Evolutionary conservation across 495 filamentous ascomycete genomes (phyloP).

Genomic region (Bombardia bombarda): DNA sequence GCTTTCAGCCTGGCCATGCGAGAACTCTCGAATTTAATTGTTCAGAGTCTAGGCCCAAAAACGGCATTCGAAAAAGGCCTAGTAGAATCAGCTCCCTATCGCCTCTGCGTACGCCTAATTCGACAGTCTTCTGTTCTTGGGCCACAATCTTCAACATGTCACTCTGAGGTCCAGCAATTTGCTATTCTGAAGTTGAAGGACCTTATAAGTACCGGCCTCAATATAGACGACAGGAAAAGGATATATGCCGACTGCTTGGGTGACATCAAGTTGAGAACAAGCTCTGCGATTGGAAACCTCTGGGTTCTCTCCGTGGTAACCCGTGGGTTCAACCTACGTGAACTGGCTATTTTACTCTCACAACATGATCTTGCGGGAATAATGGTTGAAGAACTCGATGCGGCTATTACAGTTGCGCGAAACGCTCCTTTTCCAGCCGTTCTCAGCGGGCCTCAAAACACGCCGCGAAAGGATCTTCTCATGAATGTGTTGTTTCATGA

Average conservation of each 20-base stretch:
- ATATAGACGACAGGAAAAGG: slow-evolving; percentile 25
- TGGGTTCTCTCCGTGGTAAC: slow-evolving; percentile 58
- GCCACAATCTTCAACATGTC: slow-evolving; percentile 29
- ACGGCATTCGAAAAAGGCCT: slow-evolving; percentile 4
- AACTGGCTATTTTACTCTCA: slow-evolving; percentile 29
- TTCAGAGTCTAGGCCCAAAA: slow-evolving; percentile 21
- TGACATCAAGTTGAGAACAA: slow-evolving; percentile 37
- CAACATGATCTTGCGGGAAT: slow-evolving; percentile 38
- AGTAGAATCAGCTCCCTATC: slow-evolving; percentile 32
- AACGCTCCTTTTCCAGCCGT: slow-evolving; percentile 29
- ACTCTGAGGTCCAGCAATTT: slow-evolving; percentile 48
- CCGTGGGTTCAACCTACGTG: slow-evolving; percentile 21
- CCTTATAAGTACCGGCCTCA: slow-evolving; percentile 34
- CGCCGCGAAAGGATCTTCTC: slow-evolving; percentile 53
- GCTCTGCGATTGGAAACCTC: slow-evolving; percentile 54
- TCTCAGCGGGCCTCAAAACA: slow-evolving; percentile 27
- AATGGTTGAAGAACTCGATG: slow-evolving; percentile 42
- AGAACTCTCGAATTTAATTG: slow-evolving; percentile 42
- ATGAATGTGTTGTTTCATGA: slow-evolving; percentile 47
- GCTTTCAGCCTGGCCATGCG: slow-evolving; percentile 43
- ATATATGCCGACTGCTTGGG: slow-evolving; percentile 37
- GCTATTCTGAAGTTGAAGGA: slow-evolving; percentile 45
- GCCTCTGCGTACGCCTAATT: slow-evolving; percentile 58
- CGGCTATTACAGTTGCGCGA: slow-evolving; percentile 24
- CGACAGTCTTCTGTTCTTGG: slow-evolving; percentile 50